These are phyloP conservation scores for Pinus albicaulis DNA, from an alignment of 75 land plant genomes.

Conservation along the genomic window DNA sequence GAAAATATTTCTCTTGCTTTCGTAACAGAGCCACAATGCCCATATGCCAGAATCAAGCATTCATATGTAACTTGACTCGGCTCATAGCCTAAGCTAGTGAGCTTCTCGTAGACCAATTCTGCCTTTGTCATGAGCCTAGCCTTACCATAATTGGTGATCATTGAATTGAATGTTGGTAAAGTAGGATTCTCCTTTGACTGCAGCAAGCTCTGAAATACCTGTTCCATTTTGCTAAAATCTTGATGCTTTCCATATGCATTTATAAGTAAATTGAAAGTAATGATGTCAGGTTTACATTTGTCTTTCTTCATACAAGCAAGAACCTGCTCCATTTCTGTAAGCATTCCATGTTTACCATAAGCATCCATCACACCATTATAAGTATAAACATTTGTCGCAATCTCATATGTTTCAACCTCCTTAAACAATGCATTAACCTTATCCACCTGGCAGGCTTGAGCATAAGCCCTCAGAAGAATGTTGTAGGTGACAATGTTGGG, in stretches of 20 bases:
- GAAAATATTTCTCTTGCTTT: slow-evolving; percentile 66
- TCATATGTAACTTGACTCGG: slow-evolving; percentile 79
- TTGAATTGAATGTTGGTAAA: slow-evolving; percentile 77
- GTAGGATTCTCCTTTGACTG: slow-evolving; percentile 69
- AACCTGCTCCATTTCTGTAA: slow-evolving; percentile 72
- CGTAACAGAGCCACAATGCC: slow-evolving; percentile 57
- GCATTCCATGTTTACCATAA: slow-evolving; percentile 85
- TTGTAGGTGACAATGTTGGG: slow-evolving; percentile 93
- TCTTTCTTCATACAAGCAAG: slow-evolving; percentile 58
- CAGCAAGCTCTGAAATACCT: slow-evolving; percentile 75
- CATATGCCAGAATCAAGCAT: slow-evolving; percentile 68
- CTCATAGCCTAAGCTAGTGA: slow-evolving; percentile 50
- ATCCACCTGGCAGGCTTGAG: slow-evolving; percentile 60
- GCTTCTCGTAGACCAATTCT: slow-evolving; percentile 45
- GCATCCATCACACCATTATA: slow-evolving; percentile 97
- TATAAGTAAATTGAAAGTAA: slow-evolving; percentile 84
- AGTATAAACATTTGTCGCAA: slow-evolving; percentile 69
- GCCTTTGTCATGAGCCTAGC: slow-evolving; percentile 75
- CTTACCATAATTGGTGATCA: slow-evolving; percentile 87
- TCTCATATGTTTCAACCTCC: slow-evolving; percentile 58
- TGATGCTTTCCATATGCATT: slow-evolving; percentile 86
- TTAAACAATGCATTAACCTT: slow-evolving; percentile 72
- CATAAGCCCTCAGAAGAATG: slow-evolving; percentile 87
- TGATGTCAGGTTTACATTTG: slow-evolving; percentile 67
- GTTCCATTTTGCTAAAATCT: slow-evolving; percentile 87